These are phyloP conservation scores for Fusarium staphyleae DNA, from an alignment of 2,329 filamentous ascomycete genomes.

Conservation along the genomic window DNA sequence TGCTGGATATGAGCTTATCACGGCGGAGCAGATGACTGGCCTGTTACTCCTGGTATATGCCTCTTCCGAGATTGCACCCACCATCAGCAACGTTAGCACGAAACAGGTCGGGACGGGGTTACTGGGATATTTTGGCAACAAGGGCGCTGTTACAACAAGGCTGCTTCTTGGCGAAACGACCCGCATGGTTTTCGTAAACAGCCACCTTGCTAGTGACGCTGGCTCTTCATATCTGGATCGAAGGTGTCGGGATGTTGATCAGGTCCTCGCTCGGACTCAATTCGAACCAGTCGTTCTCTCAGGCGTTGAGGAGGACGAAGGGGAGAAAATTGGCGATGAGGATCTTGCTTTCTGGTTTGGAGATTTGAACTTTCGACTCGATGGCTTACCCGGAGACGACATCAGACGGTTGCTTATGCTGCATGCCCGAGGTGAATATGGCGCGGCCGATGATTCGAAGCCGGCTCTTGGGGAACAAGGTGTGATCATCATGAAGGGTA, in stretches of 20 bases:
- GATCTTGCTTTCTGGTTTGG: conserved; percentile 97
- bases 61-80: conserved; percentile 75
- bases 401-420: conserved; percentile 84
- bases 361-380: conserved; percentile 92
- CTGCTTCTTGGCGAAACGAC: conserved; percentile 91
- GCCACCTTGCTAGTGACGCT: conserved; percentile 86
- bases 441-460: conserved; percentile 54
- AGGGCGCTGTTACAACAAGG: conserved; percentile 84
- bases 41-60: conserved; percentile 86
- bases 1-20: conserved; percentile 75
- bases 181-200: conserved; percentile 87
- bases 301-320: conserved; percentile 70
- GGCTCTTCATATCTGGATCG: conserved; percentile 80
- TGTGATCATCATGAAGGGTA: conserved; percentile 56
- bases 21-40: conserved; percentile 85
- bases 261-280: conserved; percentile 77
- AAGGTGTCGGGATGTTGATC: conserved; percentile 86
- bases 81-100: conserved; percentile 82
- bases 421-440: conserved; percentile 82
- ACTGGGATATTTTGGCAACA: conserved; percentile 94
- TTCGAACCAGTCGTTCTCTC: conserved; percentile 77
- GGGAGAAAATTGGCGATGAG: conserved; percentile 80
- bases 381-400: conserved; percentile 87
- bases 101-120: conserved; percentile 87
- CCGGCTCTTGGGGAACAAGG: conserved; percentile 54